Conservation (phyloP, 2,329 filamentous ascomycete genomes). For the Helminthosporium solani region DNA sequence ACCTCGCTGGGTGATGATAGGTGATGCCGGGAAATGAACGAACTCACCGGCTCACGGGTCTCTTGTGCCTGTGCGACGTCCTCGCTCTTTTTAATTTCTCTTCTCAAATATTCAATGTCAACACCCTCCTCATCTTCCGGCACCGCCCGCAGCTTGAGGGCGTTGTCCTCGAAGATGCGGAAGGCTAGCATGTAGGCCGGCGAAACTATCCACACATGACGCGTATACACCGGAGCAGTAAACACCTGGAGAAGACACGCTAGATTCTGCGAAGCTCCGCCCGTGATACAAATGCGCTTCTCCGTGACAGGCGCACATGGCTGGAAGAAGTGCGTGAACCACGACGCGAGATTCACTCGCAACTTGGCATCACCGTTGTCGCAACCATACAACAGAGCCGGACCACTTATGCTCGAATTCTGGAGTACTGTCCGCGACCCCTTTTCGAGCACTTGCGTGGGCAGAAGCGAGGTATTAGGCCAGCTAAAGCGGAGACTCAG, state of each 20-base stretch:
- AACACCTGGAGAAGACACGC: slow-evolving; percentile 76
- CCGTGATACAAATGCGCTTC: slow-evolving; percentile 74
- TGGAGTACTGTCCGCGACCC: slow-evolving; percentile 64
- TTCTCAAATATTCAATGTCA: slow-evolving; percentile 63
- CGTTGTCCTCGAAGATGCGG: slow-evolving; percentile 79
- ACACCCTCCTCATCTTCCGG: slow-evolving; percentile 78
- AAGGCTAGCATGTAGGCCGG: slow-evolving; percentile 85
- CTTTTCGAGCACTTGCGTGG: slow-evolving; percentile 60
- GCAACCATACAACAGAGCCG: slow-evolving; percentile 76
- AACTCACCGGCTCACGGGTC: slow-evolving; percentile 48
- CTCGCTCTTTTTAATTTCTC: slow-evolving; percentile 54
- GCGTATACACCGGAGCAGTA: slow-evolving; percentile 74
- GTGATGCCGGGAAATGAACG: too few species aligned
- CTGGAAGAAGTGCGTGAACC: slow-evolving; percentile 66
- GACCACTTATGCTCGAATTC: slow-evolving; percentile 58
- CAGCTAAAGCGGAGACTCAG: slow-evolving; percentile 64
- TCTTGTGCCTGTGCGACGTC: slow-evolving; percentile 39
- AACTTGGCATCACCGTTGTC: slow-evolving; percentile 63
- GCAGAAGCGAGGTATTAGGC: slow-evolving; percentile 66
- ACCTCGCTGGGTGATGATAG: too few species aligned
- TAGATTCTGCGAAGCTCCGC: slow-evolving; percentile 81
- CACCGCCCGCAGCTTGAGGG: slow-evolving; percentile 70
- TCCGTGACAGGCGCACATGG: slow-evolving; percentile 47
- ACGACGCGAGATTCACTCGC: slow-evolving; percentile 66
- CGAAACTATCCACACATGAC: slow-evolving; percentile 75